phyloP scores from a whole-genome alignment of 345 rosid species.

The Eucalyptus pauciflora region DNA sequence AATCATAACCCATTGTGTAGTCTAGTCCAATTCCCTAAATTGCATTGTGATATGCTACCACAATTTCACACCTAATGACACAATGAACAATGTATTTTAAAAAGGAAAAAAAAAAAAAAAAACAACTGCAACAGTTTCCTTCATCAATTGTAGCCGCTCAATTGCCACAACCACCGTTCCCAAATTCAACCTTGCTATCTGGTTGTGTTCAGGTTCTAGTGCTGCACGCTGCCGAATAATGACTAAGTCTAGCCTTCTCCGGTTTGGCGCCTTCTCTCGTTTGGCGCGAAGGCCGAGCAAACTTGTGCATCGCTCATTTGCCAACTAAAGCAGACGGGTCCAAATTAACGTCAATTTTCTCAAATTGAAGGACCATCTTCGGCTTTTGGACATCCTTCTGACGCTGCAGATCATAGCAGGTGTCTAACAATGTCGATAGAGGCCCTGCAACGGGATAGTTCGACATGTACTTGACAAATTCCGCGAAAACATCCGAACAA shows the following conservation, averaged over 20 bases:
- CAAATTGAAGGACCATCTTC: background rate
- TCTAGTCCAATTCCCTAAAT: background rate
- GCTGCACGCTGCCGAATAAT: slow-evolving; percentile 19
- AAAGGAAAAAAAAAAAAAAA: too few relatives aligned
- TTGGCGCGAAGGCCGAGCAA: slow-evolving; percentile 14
- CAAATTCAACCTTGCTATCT: background rate
- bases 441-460: background rate
- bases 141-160: background rate
- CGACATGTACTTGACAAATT: background rate
- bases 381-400: background rate
- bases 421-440: background rate
- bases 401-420: background rate
- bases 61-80: background rate
- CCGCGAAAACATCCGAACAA: background rate
- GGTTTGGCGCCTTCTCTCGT: background rate
- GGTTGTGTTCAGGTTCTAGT: background rate
- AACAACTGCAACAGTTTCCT: background rate
- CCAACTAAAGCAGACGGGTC: background rate
- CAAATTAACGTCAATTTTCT: background rate
- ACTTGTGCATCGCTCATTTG: background rate
- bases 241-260: background rate
- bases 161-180: background rate
- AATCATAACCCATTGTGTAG: background rate
- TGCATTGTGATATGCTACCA: background rate
- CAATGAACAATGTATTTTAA: background rate